Evolutionary conservation across 768 basidiomycete species (phyloP).

Genomic region (Asterophora lycoperdoides): DNA sequence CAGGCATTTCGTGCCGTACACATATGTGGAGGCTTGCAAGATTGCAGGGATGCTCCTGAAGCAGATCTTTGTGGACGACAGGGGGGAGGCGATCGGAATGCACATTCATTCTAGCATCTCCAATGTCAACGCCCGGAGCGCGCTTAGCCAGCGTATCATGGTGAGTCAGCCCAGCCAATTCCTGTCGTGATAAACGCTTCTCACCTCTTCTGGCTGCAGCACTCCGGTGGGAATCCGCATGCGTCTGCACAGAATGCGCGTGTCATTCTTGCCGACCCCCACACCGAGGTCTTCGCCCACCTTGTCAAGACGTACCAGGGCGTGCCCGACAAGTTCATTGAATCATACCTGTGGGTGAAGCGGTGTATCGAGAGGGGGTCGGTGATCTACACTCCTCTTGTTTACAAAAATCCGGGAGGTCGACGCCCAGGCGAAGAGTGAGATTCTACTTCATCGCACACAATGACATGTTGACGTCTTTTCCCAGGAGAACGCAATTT

Average conservation of each 20-base stretch:
- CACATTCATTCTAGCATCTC: constrained; percentile 80
- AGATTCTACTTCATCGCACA: constrained; percentile 20
- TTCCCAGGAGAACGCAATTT: constrained; percentile 67
- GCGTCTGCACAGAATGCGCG: constrained; percentile 67
- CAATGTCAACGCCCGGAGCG: constrained; percentile 66
- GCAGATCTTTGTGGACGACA: constrained; percentile 68
- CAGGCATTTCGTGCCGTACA: constrained; percentile 74
- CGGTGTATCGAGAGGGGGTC: constrained; percentile 70
- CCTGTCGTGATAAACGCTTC: constrained; percentile 1
- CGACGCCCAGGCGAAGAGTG: constrained; percentile 80
- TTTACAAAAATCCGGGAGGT: constrained; percentile 83
- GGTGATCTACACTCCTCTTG: constrained; percentile 65
- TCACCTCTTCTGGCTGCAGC: constrained; percentile 34
- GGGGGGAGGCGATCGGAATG: constrained; percentile 60
- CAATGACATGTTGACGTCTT: not conserved
- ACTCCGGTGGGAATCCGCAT: constrained; percentile 76
- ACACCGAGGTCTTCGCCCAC: constrained; percentile 70
- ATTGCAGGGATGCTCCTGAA: constrained; percentile 67
- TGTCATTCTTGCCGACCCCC: constrained; percentile 77
- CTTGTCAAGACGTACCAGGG: constrained; percentile 71
- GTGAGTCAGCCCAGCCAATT: constrained; percentile 30
- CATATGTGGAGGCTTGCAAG: constrained; percentile 82
- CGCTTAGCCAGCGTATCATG: constrained; percentile 67
- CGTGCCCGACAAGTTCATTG: constrained; percentile 68
- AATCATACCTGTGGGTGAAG: constrained; percentile 81